These are phyloP conservation scores for Musa beccarii DNA, from an alignment of 176 grass and related monocot genomes.

Conservation along the genomic window DNA sequence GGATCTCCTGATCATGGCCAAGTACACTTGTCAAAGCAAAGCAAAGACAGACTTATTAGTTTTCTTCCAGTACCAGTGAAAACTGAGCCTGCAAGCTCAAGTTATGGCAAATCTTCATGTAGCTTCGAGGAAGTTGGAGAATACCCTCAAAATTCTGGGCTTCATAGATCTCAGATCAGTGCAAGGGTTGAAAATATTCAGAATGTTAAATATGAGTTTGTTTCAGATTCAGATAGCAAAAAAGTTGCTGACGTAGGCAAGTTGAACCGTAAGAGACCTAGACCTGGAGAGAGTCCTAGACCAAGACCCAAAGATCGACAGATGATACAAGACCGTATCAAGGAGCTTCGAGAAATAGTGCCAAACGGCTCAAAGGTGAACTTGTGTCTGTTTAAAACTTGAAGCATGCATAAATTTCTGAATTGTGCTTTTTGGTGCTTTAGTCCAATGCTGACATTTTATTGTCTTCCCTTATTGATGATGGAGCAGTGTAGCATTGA, in stretches of 20 bases:
- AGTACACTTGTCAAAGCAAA: slow-evolving; percentile 21
- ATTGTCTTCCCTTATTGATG: slow-evolving; percentile 21
- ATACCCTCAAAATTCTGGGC: slow-evolving; percentile 39
- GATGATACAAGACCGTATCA: slow-evolving; percentile 72
- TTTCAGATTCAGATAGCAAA: slow-evolving; percentile 63
- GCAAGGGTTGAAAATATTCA: slow-evolving; percentile 52
- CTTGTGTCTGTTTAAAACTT: slow-evolving; percentile 17
- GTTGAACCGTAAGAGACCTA: slow-evolving; percentile 55
- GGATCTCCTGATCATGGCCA: not conserved
- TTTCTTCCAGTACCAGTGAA: slow-evolving; percentile 31
- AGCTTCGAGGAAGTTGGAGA: slow-evolving; percentile 34
- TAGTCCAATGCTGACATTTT: slow-evolving; percentile 5
- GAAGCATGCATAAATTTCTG: not conserved
- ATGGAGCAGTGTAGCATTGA: slow-evolving; percentile 72
- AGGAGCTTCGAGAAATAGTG: slow-evolving; percentile 71
- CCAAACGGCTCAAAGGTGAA: slow-evolving; percentile 73
- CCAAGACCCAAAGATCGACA: slow-evolving; percentile 74
- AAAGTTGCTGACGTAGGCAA: slow-evolving; percentile 44
- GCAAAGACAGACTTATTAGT: slow-evolving; percentile 24
- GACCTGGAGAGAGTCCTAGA: slow-evolving; percentile 50
- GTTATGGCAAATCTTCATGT: slow-evolving; percentile 40
- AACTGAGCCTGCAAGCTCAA: slow-evolving; percentile 35
- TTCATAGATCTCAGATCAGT: slow-evolving; percentile 62
- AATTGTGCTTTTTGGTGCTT: not conserved
- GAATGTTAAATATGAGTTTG: slow-evolving; percentile 50